Percentiles rank a stretch among this genome's conserved stretches.
Evolutionary conservation across 2,329 filamentous ascomycete species (phyloP).

Genomic region (Penicillium sp.): DNA sequence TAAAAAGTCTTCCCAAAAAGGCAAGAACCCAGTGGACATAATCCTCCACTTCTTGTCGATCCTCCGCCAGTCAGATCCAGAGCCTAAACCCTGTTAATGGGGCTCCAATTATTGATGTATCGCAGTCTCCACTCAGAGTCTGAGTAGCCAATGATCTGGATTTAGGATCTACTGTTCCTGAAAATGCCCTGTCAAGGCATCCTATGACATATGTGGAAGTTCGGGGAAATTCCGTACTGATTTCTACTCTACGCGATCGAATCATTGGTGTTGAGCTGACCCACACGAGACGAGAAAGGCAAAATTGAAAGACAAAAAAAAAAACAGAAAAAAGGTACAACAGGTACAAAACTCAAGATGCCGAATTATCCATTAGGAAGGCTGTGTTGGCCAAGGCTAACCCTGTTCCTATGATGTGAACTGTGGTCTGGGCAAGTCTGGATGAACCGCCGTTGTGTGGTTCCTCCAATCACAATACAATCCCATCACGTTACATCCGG

Average conservation of each 20-base stretch:
- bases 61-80: conserved; percentile 9
- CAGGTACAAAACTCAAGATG: conserved; percentile 15
- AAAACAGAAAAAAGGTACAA: not conserved
- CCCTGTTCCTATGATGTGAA: conserved; percentile 2
- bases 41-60: not conserved
- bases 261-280: not conserved
- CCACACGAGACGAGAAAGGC: not conserved
- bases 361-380: conserved; percentile 1
- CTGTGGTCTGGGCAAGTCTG: not conserved
- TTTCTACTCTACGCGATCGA: too few relatives aligned
- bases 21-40: not conserved
- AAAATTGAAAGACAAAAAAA: not conserved
- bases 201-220: not conserved
- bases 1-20: not conserved
- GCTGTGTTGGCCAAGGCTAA: not conserved
- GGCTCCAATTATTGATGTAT: not conserved
- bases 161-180: not conserved
- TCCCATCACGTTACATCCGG: not conserved
- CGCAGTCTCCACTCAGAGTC: not conserved
- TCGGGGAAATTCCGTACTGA: not conserved
- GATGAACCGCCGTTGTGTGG: conserved; percentile 1
- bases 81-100: not conserved
- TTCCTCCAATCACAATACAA: conserved; percentile 6
- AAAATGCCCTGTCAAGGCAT: not conserved
- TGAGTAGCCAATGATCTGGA: not conserved